Percentiles rank a stretch among this genome's conserved stretches.
Evolutionary conservation across 305 asterid genomes (phyloP).

Genomic region (Fraxinus latifolia): DNA sequence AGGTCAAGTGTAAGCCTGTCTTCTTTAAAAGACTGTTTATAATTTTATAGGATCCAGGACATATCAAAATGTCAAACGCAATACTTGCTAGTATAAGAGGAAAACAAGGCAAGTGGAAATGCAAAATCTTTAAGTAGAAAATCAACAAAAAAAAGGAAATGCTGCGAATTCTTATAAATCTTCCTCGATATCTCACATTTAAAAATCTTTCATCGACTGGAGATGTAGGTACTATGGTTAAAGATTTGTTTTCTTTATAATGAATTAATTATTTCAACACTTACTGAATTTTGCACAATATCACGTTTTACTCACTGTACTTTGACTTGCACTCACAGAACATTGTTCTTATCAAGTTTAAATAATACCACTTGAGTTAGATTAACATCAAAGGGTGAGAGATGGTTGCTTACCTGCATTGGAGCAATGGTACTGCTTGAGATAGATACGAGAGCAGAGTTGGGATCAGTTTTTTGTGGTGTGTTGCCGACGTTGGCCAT

Average conservation of each 20-base stretch:
- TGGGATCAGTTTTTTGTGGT: no score
- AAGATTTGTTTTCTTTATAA: neutral
- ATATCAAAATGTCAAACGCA: conserved; percentile 9
- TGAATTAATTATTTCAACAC: no score
- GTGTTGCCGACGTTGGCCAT: no score
- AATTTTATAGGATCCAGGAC: neutral
- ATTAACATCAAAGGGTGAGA: no score
- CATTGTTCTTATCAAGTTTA: no score
- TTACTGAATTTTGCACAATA: no score
- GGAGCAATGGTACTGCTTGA: no score
- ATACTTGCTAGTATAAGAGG: neutral
- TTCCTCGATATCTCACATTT: neutral
- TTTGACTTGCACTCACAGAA: no score
- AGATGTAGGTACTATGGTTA: neutral
- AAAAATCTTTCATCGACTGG: neutral
- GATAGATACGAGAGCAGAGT: no score
- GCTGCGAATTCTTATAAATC: neutral
- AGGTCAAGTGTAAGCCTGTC: neutral
- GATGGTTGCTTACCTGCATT: no score
- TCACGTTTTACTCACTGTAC: no score
- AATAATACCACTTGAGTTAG: no score
- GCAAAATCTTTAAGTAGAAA: neutral
- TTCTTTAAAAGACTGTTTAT: neutral
- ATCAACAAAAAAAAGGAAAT: neutral
- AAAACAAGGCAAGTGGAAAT: neutral